Evolutionary conservation across 2,329 filamentous ascomycete species (phyloP).

Genomic region (Fusarium odoratissimum): DNA sequence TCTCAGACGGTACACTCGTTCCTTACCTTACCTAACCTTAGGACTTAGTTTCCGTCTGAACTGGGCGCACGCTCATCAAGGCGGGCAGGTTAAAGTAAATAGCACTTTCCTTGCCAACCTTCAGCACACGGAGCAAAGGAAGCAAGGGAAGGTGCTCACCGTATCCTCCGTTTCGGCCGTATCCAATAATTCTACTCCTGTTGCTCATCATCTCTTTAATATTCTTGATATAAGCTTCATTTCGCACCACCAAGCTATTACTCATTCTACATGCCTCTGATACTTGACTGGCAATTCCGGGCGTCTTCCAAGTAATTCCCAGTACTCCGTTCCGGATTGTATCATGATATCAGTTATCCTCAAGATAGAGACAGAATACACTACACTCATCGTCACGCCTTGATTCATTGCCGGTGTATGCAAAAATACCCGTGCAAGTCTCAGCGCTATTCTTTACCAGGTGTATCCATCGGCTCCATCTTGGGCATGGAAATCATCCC

Average conservation of each 20-base stretch:
- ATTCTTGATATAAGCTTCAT: not conserved
- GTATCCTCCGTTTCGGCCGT: not conserved
- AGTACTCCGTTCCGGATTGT: not conserved
- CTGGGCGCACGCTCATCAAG: not conserved
- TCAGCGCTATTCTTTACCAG: slow-evolving; percentile 29
- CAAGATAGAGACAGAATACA: not conserved
- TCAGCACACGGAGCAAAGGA: not conserved
- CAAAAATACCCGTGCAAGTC: slow-evolving; percentile 19
- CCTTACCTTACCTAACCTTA: not conserved
- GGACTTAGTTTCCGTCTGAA: not conserved
- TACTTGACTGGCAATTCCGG: not conserved
- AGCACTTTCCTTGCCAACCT: not conserved
- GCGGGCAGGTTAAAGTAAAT: not conserved
- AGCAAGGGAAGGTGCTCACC: not conserved
- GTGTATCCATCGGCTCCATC: slow-evolving; percentile 21
- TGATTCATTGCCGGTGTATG: slow-evolving; percentile 15
- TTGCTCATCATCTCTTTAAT: not conserved
- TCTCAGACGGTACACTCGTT: slow-evolving; percentile 13
- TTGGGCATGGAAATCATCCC: slow-evolving; percentile 7
- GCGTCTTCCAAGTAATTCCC: slow-evolving; percentile 7
- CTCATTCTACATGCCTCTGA: not conserved
- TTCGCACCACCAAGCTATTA: not conserved
- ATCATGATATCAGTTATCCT: slow-evolving; percentile 1
- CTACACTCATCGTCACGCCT: slow-evolving; percentile 30
- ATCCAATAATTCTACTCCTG: not conserved